Percentiles rank a stretch among this genome's conserved stretches.
Conservation (phyloP, 2,329 filamentous ascomycete species). For the Neopestalotiopsis sp. region DNA sequence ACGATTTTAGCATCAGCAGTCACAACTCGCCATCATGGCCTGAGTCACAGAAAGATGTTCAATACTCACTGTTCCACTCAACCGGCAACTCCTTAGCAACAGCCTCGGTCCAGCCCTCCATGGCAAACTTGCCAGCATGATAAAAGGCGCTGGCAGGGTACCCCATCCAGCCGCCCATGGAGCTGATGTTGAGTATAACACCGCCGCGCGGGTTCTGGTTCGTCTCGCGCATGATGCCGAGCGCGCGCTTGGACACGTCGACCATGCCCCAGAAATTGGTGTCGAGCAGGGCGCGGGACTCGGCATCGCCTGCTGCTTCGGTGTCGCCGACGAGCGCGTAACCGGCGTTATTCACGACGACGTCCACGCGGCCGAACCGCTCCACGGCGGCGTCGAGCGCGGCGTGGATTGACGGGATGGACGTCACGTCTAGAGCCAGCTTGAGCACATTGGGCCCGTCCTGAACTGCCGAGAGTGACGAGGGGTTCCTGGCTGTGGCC, state of each 20-base stretch:
- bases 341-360: conserved; percentile 39
- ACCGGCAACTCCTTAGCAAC: conserved; percentile 25
- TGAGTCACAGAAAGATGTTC: background rate
- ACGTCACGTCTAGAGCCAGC: conserved; percentile 53
- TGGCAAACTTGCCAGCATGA: conserved; percentile 28
- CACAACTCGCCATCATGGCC: background rate
- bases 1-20: background rate
- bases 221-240: conserved; percentile 43
- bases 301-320: conserved; percentile 36
- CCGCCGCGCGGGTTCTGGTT: conserved; percentile 46
- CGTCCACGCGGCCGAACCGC: conserved; percentile 40
- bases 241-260: conserved; percentile 40
- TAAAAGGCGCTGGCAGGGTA: conserved; percentile 29
- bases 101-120: conserved; percentile 27
- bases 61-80: conserved; percentile 30
- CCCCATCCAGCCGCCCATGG: conserved; percentile 50
- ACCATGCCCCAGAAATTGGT: conserved; percentile 50
- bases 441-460: conserved; percentile 44
- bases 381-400: conserved; percentile 38
- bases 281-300: conserved; percentile 42
- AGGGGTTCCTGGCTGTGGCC: conserved; percentile 42
- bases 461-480: conserved; percentile 46
- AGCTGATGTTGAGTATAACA: conserved; percentile 59
- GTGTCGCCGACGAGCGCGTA: conserved; percentile 35
- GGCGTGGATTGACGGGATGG: conserved; percentile 36